Evolutionary conservation across 1,284 basidiomycete species (phyloP).

Genomic region (Tilletia walkeri): DNA sequence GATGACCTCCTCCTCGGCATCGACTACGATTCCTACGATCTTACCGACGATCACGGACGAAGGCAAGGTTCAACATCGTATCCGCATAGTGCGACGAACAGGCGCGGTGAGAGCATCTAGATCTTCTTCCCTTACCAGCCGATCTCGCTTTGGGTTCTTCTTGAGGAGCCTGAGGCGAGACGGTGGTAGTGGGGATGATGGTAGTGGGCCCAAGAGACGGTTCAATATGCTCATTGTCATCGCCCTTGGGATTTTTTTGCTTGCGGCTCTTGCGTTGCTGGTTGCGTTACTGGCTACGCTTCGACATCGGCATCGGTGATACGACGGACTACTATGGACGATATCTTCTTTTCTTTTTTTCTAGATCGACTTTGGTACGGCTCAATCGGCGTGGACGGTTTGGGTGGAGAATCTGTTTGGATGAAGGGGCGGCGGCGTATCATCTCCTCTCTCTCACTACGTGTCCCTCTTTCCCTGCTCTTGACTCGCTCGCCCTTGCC

Average conservation of each 20-base stretch:
- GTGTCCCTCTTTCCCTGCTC: too few relatives aligned
- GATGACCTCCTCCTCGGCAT: not conserved
- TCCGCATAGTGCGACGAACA: conserved; percentile 7
- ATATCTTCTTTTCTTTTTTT: not conserved
- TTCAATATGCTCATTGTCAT: conserved; percentile 1
- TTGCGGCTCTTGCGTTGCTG: conserved; percentile 5
- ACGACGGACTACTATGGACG: not conserved
- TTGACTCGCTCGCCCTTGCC: too few relatives aligned
- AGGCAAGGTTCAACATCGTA: conserved; percentile 9
- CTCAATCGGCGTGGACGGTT: not conserved
- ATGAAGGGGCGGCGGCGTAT: not conserved
- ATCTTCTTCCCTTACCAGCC: too few relatives aligned
- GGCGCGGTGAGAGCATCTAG: conserved; percentile 12
- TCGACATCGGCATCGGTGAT: not conserved
- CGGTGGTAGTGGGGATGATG: too few relatives aligned
- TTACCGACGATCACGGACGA: conserved; percentile 1
- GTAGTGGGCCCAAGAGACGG: conserved; percentile 1
- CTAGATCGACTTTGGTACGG: conserved; percentile 12
- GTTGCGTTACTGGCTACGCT: conserved; percentile 4
- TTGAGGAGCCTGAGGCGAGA: too few relatives aligned
- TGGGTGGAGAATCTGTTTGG: not conserved
- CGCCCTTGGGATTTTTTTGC: not conserved
- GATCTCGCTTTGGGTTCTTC: too few relatives aligned
- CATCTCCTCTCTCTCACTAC: too few relatives aligned
- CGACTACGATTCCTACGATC: not conserved